phyloP scores from a whole-genome alignment of 1,284 basidiomycete genomes.

The Gomphus sp. region DNA sequence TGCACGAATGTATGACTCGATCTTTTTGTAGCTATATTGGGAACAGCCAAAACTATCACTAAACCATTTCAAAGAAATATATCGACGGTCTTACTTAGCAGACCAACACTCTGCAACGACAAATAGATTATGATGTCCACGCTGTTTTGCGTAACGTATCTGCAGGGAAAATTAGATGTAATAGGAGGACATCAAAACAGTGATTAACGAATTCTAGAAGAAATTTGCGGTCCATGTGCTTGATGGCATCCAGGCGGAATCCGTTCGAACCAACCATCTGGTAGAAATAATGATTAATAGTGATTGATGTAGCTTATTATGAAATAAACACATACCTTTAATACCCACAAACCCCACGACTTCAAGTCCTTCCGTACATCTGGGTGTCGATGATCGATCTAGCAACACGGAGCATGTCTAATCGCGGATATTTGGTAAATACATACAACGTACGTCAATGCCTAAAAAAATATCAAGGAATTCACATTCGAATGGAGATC shows the following conservation, averaged over 20 bases:
- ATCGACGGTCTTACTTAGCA: conserved; percentile 37
- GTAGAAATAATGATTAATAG: background rate
- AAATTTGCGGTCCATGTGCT: conserved; percentile 68
- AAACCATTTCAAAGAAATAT: background rate
- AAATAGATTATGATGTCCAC: conserved; percentile 38
- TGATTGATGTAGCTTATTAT: conserved; percentile 2
- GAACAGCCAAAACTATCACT: background rate
- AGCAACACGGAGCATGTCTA: background rate
- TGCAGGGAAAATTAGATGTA: background rate
- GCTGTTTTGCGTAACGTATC: conserved; percentile 23
- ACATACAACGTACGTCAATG: background rate
- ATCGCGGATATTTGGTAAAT: background rate
- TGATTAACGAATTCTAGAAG: conserved; percentile 51
- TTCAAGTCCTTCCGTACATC: conserved; percentile 62
- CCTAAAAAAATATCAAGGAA: background rate
- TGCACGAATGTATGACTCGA: conserved; percentile 47
- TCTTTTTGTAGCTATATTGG: conserved; percentile 33
- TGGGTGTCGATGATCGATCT: conserved; percentile 84
- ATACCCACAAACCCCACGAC: conserved; percentile 62
- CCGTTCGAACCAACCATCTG: conserved; percentile 75
- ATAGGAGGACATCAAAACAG: background rate
- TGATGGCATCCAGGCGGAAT: conserved; percentile 85
- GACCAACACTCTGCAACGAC: conserved; percentile 73
- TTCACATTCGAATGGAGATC: background rate
- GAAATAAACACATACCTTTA: conserved; percentile 36